These are phyloP conservation scores for Scenedesmus sp. DNA, from an alignment of 163 green algal genomes.

Conservation along the genomic window DNA sequence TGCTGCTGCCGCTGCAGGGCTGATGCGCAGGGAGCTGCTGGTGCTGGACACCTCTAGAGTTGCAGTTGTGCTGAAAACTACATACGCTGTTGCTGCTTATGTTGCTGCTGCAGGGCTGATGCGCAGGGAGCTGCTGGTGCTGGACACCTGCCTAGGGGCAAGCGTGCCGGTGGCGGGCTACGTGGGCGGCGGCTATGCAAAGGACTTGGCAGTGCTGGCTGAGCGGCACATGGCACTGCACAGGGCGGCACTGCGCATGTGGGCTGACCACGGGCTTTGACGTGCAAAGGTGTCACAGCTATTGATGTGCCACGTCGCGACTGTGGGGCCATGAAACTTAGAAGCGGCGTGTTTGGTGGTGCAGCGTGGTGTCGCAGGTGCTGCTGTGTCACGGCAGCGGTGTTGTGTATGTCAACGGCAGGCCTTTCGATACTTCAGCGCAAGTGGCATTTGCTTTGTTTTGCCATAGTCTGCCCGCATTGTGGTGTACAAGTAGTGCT, in stretches of 20 bases:
- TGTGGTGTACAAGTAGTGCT: too few species aligned
- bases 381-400: too few species aligned
- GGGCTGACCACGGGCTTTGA: slow-evolving; percentile 61
- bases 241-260: slow-evolving; percentile 73
- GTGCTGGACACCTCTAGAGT: background rate
- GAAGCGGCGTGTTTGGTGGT: too few species aligned
- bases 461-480: too few species aligned
- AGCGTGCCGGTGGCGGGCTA: slow-evolving; percentile 81
- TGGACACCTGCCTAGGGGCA: slow-evolving; percentile 84
- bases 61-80: background rate
- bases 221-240: slow-evolving; percentile 79
- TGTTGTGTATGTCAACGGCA: too few species aligned
- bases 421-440: too few species aligned
- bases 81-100: background rate
- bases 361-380: too few species aligned
- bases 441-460: too few species aligned
- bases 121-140: slow-evolving; percentile 80
- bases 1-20: background rate
- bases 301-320: too few species aligned
- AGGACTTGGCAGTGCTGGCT: slow-evolving; percentile 78
- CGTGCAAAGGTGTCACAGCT: background rate
- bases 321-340: too few species aligned
- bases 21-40: background rate
- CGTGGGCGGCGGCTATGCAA: slow-evolving; percentile 85
- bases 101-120: slow-evolving; percentile 57